phyloP scores from a whole-genome alignment of 1,284 basidiomycete genomes.

The Ganoderma leucocontextum region DNA sequence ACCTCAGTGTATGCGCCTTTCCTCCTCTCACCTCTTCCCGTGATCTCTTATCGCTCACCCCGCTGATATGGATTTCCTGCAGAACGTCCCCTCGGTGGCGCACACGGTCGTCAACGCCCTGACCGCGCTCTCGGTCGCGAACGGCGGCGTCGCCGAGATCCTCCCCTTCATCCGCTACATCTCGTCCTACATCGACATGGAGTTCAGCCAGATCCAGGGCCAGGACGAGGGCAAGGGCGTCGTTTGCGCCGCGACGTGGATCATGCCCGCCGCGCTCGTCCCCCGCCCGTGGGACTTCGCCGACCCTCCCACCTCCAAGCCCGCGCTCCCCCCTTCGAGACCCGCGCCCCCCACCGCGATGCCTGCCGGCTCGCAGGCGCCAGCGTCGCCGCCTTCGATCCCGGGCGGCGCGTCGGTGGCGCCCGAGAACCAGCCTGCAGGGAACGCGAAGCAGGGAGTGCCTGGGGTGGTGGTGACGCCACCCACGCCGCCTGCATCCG shows the following conservation, averaged over 20 bases:
- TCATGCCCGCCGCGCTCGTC: conserved; percentile 80
- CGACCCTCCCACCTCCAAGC: conserved; percentile 42
- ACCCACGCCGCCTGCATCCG: conserved; percentile 39
- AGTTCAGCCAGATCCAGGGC: conserved; percentile 68
- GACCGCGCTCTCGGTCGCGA: conserved; percentile 71
- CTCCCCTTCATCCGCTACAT: conserved; percentile 83
- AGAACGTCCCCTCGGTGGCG: conserved; percentile 69
- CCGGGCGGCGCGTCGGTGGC: too few species aligned
- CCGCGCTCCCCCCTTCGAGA: conserved; percentile 18
- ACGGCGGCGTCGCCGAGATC: conserved; percentile 77
- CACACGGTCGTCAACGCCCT: conserved; percentile 74
- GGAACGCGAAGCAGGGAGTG: conserved; percentile 24
- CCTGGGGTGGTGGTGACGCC: conserved; percentile 41
- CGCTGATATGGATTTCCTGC: conserved; percentile 7
- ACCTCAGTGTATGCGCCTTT: conserved; percentile 56
- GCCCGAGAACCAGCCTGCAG: too few species aligned
- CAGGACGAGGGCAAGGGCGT: conserved; percentile 78
- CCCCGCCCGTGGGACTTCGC: conserved; percentile 82
- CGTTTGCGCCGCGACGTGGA: conserved; percentile 86
- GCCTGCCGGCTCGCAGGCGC: conserved; percentile 18
- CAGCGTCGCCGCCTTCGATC: not conserved
- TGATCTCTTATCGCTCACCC: not conserved
- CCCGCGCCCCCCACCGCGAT: conserved; percentile 22
- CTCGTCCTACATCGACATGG: conserved; percentile 75
- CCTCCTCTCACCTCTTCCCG: not conserved